phyloP scores from a whole-genome alignment of 345 rosid species.

The Cardiospermum halicacabum region DNA sequence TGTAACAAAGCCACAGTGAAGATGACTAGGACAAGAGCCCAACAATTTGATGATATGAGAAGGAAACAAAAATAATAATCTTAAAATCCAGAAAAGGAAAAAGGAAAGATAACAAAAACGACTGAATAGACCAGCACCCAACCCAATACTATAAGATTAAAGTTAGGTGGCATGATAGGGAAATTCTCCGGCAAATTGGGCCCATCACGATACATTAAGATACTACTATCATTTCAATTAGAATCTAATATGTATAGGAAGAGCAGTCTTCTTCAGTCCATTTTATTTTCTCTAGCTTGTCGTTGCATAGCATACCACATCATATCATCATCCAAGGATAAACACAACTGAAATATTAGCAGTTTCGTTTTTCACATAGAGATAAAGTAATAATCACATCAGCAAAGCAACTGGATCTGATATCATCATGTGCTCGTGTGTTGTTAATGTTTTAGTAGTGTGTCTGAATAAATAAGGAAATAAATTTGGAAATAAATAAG shows the following conservation, averaged over 20 bases:
- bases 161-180: conserved; percentile 20
- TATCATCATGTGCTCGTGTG: too few relatives aligned
- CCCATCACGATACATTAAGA: conserved; percentile 13
- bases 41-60: not conserved
- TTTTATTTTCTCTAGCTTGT: not conserved
- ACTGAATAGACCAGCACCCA: conserved; percentile 18
- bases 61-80: not conserved
- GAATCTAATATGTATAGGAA: not conserved
- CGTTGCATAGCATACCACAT: too few relatives aligned
- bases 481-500: not conserved
- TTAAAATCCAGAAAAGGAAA: not conserved
- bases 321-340: too few relatives aligned
- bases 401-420: too few relatives aligned
- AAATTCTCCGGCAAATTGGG: conserved; percentile 17
- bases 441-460: too few relatives aligned
- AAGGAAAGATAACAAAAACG: not conserved
- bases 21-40: not conserved
- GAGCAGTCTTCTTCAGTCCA: conserved; percentile 8
- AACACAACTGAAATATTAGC: too few relatives aligned
- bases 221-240: conserved; percentile 17
- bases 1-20: not conserved
- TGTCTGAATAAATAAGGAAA: not conserved
- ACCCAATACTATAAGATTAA: conserved; percentile 8
- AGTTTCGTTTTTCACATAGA: too few relatives aligned
- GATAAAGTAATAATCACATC: too few relatives aligned